These are phyloP conservation scores for Dissophora ornata DNA, from an alignment of 192 early-diverging fungal genomes.

Conservation along the genomic window DNA sequence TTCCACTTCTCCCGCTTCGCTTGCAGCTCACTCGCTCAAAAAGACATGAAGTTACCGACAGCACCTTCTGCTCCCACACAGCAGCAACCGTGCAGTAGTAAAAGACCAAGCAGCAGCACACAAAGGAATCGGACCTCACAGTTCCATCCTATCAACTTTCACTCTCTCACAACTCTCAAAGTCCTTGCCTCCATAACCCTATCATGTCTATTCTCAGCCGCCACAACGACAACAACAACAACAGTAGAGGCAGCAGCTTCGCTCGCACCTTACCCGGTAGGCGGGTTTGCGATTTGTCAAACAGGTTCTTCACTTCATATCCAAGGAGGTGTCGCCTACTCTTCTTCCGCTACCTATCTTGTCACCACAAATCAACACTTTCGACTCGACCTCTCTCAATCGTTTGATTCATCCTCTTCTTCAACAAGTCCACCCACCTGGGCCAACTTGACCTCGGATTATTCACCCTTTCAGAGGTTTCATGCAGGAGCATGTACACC, in stretches of 20 bases:
- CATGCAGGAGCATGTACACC: slow-evolving; percentile 41
- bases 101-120: too few species aligned
- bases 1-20: too few species aligned
- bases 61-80: too few species aligned
- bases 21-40: too few species aligned
- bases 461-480: slow-evolving; percentile 41
- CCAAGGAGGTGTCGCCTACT: slow-evolving; percentile 45
- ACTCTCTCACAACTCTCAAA: background rate
- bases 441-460: slow-evolving; percentile 43
- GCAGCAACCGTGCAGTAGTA: too few species aligned
- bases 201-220: too few species aligned
- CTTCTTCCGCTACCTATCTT: slow-evolving; percentile 14
- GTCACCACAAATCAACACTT: slow-evolving; percentile 47
- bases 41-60: too few species aligned
- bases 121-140: too few species aligned
- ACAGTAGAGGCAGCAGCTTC: background rate
- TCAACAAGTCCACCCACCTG: slow-evolving; percentile 19
- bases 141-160: too few species aligned
- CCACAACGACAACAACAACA: too few species aligned
- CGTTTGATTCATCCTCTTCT: slow-evolving; percentile 12
- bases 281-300: slow-evolving; percentile 49
- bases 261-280: slow-evolving; percentile 21
- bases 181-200: background rate
- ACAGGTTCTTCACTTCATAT: slow-evolving; percentile 29
- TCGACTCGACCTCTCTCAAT: slow-evolving; percentile 37